Evolutionary conservation across 768 basidiomycete species (phyloP), one percentile per base, ranked within the genome.

Genomic region (Trametes maxima): DNA sequence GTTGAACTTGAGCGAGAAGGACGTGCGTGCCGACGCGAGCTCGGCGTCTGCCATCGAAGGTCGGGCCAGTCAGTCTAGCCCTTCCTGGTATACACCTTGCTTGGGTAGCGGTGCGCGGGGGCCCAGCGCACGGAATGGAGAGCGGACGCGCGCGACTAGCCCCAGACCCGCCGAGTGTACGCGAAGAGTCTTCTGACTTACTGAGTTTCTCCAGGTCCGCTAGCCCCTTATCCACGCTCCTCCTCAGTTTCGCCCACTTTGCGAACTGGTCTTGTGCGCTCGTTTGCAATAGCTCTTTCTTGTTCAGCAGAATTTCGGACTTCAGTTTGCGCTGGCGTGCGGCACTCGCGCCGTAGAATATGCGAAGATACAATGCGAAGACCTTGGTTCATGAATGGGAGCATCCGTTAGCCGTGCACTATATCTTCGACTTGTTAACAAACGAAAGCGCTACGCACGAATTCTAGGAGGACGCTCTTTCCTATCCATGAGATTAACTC

Each of bases 241-340:
- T 77, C 68, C 91, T 78, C 70, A 98, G 77, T 77, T 94, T 95
- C 48, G 96, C 96, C 96, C 97, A 98, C 77, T 94, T 98, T 19
- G 95, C 93, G 72, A 99, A 99, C 70, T 98, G 92, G 70, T 98
- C 95, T 72, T 98, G 97, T 17, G 94, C 91, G 68, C 92, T 94
- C 36, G 95, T 98, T 71, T 87, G 86, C 64, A 89, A 74, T 3
- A 98, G 85, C 71, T 98, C 94, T 24, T 89, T 81, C 76, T 95
- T 95, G 39, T 86, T 88, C 28, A 77, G 73, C 45, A 98, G 79
- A 33, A 98, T 84, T 57, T 95, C 88, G 8, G 82, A 77, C 75
- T 96, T 94, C 67, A 98, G 86, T 62, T 80, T 75, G 22, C 82
- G 79, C 69, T 95, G 92, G 60, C 82, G 78, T 45, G 80, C 68